Base-by-base conservation (phyloP, 768 basidiomycete genomes). In the Tricholoma bakamatsutake region DNA sequence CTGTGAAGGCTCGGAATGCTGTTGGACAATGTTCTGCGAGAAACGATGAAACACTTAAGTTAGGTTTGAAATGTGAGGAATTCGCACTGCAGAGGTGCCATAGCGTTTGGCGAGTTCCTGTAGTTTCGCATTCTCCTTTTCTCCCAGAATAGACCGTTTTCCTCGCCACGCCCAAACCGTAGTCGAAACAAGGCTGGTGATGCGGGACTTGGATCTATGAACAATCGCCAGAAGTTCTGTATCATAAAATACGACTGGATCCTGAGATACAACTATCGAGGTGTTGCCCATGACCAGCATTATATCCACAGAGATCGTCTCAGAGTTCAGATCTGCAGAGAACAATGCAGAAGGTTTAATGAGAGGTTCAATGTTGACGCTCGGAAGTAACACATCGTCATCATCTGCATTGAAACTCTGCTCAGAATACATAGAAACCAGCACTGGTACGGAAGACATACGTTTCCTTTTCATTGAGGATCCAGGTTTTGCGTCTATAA, bases 91-190 rank as follows among this genome's bases (percentile, higher is more conserved):
- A 2, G 67, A 70, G 1, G 89, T 87, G 18, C 85, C 82, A 67
- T 92, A 93, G 50, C 85, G 81, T 57, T 81, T 80, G 6, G 86
- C 85, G 5, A 93, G 72, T 52, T 91, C 90, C 40, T 79, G 73
- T 35, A 89, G 62, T 64, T 89, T 92, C 53, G 70, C 76, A 61
- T 81, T 79, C 59, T 91, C 91, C 46, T 71, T 73, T 48, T 86
- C 83, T 1, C 80, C 80, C 30, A 78, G 61, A 18, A 68, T 71
- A 46, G 79, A 75, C 37, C 73, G 73, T 52, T 76, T 81, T 0
- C 91, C 91, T 15, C 73, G 71, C 91, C 91, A 93, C 18, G 79
- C 80, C 89, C 89, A 93, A 15, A 93, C 78, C 18, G 76, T 78
- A 5, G 85, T 90, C 24, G 75, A 74, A 3, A 82, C 89, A 13